Evolutionary conservation across 228 moss, liverwort and hornwort genomes (phyloP).

Genomic region (Sphagnum fallax): DNA sequence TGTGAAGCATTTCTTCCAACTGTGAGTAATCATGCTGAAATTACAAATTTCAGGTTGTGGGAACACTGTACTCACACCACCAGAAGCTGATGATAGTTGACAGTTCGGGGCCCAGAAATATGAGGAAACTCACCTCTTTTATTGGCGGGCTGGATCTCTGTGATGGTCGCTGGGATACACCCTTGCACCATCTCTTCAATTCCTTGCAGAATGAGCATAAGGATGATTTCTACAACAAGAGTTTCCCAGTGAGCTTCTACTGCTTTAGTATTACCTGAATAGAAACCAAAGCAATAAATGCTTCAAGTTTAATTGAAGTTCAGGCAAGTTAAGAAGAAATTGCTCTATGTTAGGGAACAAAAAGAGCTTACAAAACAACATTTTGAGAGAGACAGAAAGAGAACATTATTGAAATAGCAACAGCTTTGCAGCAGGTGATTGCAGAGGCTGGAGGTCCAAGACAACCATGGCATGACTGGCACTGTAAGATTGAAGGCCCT

Average conservation of each 20-base stretch:
- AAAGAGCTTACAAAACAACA: too few relatives aligned
- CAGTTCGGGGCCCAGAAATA: constrained; percentile 42
- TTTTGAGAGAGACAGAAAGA: too few relatives aligned
- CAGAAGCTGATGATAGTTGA: constrained; percentile 78
- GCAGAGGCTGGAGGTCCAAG: constrained; percentile 78
- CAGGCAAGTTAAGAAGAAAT: too few relatives aligned
- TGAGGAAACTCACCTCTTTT: constrained; percentile 68
- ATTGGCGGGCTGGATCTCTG: constrained; percentile 89
- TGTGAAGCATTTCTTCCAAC: too few relatives aligned
- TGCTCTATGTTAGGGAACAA: too few relatives aligned
- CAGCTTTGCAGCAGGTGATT: constrained; percentile 14
- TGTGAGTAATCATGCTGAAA: not conserved
- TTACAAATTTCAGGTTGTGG: constrained; percentile 61
- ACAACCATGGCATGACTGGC: constrained; percentile 96
- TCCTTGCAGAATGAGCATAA: constrained; percentile 66
- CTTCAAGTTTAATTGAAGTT: too few relatives aligned
- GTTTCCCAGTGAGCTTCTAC: constrained; percentile 54
- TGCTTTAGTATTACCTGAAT: not conserved
- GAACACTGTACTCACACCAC: constrained; percentile 88
- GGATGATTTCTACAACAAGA: constrained; percentile 77
- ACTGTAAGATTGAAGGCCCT: constrained; percentile 88
- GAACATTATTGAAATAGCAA: too few relatives aligned
- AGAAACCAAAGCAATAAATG: too few relatives aligned
- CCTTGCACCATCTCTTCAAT: constrained; percentile 66
- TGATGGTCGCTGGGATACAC: constrained; percentile 93